These are phyloP conservation scores for Metschnikowia bowlesiae DNA, from an alignment of 805 yeast genomes.

Conservation along the genomic window DNA sequence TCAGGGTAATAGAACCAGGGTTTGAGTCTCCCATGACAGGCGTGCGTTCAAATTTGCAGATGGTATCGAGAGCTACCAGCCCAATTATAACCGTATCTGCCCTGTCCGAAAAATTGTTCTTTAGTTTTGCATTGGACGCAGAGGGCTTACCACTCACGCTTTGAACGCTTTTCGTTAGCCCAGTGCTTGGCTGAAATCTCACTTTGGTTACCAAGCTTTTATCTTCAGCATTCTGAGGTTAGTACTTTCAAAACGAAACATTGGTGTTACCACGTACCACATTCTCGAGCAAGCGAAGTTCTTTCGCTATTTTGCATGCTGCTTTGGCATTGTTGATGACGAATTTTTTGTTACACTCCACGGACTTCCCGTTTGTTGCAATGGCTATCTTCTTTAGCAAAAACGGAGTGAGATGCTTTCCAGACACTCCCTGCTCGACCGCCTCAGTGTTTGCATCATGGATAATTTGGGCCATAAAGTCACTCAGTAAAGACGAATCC, in stretches of 20 bases:
- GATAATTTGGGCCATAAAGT: slow-evolving; percentile 52
- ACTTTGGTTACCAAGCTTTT: neutral
- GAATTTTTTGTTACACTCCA: slow-evolving; percentile 66
- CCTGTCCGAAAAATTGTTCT: neutral
- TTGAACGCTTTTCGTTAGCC: neutral
- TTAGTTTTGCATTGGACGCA: neutral
- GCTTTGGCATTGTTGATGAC: slow-evolving; percentile 71
- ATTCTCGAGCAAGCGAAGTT: slow-evolving; percentile 24
- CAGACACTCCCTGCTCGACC: slow-evolving; percentile 45
- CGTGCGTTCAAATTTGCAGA: slow-evolving; percentile 41
- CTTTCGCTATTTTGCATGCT: slow-evolving; percentile 64
- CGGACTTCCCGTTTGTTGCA: slow-evolving; percentile 66
- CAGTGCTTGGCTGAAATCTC: slow-evolving; percentile 1
- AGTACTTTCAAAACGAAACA: neutral
- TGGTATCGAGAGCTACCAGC: slow-evolving; percentile 70
- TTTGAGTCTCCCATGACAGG: slow-evolving; percentile 56
- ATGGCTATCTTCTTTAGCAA: slow-evolving; percentile 59
- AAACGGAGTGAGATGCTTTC: slow-evolving; percentile 80
- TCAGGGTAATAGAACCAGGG: slow-evolving; percentile 55
- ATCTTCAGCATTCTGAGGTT: neutral
- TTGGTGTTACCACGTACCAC: neutral
- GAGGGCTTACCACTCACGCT: neutral
- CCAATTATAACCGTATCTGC: slow-evolving; percentile 55
- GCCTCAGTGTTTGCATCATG: slow-evolving; percentile 58
- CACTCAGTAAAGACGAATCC: slow-evolving; percentile 52